Base-by-base conservation (phyloP, 805 yeast genomes). In the Kuraishia ogatae region DNA sequence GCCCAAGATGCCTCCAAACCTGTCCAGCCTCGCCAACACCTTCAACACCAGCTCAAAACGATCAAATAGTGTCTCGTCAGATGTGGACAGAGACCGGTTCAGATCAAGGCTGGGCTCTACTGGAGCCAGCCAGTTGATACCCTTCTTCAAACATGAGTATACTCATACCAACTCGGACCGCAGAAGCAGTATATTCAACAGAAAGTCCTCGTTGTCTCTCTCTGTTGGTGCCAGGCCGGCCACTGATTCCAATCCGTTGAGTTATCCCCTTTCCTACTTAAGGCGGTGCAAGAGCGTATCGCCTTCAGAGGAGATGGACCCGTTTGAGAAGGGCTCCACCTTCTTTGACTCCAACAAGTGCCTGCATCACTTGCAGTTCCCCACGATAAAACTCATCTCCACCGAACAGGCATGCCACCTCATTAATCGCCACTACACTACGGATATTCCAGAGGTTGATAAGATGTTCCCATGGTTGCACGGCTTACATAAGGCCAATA, bases 381-480 rank as follows among this genome's bases (percentile, higher is more conserved):
- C 55, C 4, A 56, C 54, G 10, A 60, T 67, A 49, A 62, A 62
- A 26, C 39, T 66, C 39, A 55, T 68, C 13, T 57, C 66, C 4
- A 58, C 61, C 6, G 64, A 62, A n/a, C 71, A 68, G 54, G 53
- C 63, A 2, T 59, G 62, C 50, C 55, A 57, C 10, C 59, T 63
- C 10, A 56, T 67, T 19, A 54, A 55, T 10, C 55, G 48, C 2
- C 64, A 65, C 28, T 66, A 62, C 50, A 56, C 64, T 1, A 50
- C 64, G 13, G 65, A 61, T 2, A 64, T 85, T 48, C 96, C 97
- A 0, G 80, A 79, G 2, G 85, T 92, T 20, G 78, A 75, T 23
- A 64, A 64, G 11, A 81, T 92, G 77, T 92, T 91, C 62, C 97
- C 97, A 0, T 91, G 97, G 97, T 73, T 89, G 24, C 97, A 92